phyloP scores from a whole-genome alignment of 83 land plant species.

The Picea mariana region DNA sequence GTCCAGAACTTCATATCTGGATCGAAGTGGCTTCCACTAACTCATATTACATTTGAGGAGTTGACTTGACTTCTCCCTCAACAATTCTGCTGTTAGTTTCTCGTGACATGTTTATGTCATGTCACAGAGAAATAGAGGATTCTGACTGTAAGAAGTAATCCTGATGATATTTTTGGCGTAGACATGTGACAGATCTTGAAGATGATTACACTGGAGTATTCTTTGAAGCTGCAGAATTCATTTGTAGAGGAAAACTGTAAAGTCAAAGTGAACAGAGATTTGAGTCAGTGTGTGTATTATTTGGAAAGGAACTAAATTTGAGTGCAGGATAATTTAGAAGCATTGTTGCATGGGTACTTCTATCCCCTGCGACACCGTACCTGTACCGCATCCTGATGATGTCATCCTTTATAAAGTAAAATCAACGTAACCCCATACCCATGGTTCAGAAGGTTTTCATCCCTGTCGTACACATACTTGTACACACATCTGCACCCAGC shows the following conservation, averaged over 20 bases:
- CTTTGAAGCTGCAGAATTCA: not conserved
- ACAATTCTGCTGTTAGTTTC: no score
- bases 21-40: conserved; percentile 6
- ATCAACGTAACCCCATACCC: no score
- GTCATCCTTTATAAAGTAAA: no score
- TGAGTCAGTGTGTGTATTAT: not conserved
- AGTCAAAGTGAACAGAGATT: not conserved
- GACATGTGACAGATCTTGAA: not conserved
- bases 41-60: conserved; percentile 1
- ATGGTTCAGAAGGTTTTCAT: no score
- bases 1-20: not conserved
- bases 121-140: not conserved
- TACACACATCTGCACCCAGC: no score
- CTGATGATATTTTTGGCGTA: not conserved
- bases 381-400: no score
- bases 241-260: not conserved
- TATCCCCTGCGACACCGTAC: no score
- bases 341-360: no score
- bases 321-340: no score
- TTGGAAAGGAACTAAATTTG: no score
- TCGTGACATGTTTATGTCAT: not conserved
- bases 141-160: not conserved
- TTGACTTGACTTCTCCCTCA: not conserved
- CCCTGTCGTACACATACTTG: no score
- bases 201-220: not conserved